Conservation (phyloP, 805 yeast genomes). For the Saccharomycodes ludwigii region DNA sequence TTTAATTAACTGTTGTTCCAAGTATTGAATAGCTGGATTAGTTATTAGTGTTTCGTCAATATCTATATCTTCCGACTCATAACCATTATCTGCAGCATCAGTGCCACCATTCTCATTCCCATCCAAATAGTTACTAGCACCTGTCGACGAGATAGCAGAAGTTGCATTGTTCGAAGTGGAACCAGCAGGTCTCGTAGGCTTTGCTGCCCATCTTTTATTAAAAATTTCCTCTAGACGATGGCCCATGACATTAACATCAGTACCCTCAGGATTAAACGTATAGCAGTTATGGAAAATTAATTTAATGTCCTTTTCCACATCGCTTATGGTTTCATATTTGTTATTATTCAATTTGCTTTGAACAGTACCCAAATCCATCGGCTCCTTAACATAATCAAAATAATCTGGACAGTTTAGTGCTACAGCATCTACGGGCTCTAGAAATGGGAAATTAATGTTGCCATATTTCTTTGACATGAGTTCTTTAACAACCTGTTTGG, state of each 20-base stretch:
- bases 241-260: slow-evolving; percentile 93
- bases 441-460: slow-evolving; percentile 76
- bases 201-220: slow-evolving; percentile 78
- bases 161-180: no score
- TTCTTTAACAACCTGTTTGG: slow-evolving; percentile 73
- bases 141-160: no score
- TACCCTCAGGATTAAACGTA: slow-evolving; percentile 89
- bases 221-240: slow-evolving; percentile 79
- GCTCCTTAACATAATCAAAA: slow-evolving; percentile 72
- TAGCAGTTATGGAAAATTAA: slow-evolving; percentile 84
- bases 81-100: slow-evolving; percentile 23
- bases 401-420: slow-evolving; percentile 89
- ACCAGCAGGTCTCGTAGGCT: no score
- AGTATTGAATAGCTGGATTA: slow-evolving; percentile 80
- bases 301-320: slow-evolving; percentile 72
- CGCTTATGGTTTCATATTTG: slow-evolving; percentile 80
- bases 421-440: slow-evolving; percentile 91
- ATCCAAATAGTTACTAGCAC: slow-evolving; percentile 8
- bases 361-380: slow-evolving; percentile 90
- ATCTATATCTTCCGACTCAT: slow-evolving; percentile 33
- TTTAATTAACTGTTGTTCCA: slow-evolving; percentile 75
- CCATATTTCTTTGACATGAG: slow-evolving; percentile 73
- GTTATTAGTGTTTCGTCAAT: slow-evolving; percentile 53
- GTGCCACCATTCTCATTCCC: slow-evolving; percentile 30
- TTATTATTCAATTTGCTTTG: slow-evolving; percentile 71